phyloP scores from a whole-genome alignment of 2,329 filamentous ascomycete species.

The Colletotrichum tropicale region DNA sequence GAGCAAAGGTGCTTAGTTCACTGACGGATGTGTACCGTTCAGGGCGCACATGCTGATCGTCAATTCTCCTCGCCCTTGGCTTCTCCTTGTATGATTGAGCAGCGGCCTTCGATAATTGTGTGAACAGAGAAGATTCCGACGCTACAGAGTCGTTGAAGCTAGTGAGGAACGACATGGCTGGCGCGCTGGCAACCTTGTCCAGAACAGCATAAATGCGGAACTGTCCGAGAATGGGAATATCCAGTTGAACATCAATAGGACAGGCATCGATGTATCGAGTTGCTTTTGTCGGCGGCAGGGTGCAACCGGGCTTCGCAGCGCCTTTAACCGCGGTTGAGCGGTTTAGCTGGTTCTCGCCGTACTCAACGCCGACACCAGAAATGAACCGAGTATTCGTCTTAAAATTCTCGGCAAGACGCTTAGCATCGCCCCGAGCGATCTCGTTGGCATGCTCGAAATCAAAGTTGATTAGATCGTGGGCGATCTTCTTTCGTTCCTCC shows the following conservation, averaged over 20 bases:
- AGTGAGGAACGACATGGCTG: constrained; percentile 60
- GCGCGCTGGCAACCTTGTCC: constrained; percentile 54
- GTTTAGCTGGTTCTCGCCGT: constrained; percentile 56
- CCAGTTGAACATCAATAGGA: constrained; percentile 76
- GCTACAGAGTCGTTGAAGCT: constrained; percentile 60
- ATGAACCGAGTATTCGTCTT: constrained; percentile 74
- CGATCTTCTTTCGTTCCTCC: constrained; percentile 52
- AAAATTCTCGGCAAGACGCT: constrained; percentile 70
- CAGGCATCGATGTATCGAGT: constrained; percentile 79
- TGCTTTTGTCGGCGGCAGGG: constrained; percentile 70
- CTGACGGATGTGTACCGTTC: constrained; percentile 72
- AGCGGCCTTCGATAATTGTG: constrained; percentile 61
- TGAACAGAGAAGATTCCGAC: constrained; percentile 57
- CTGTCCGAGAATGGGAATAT: constrained; percentile 77
- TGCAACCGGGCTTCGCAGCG: constrained; percentile 55
- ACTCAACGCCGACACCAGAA: constrained; percentile 71
- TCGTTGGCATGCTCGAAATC: constrained; percentile 57
- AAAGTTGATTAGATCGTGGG: constrained; percentile 57
- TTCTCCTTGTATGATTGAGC: constrained; percentile 64
- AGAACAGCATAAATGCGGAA: constrained; percentile 77
- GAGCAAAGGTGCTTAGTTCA: constrained; percentile 59
- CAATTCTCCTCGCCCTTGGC: constrained; percentile 50
- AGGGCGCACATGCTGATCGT: constrained; percentile 70
- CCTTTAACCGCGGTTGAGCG: constrained; percentile 45
- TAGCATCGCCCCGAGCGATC: constrained; percentile 64